Evolutionary conservation across 495 filamentous ascomycete genomes (phyloP).

Genomic region (Aspergillus steynii): DNA sequence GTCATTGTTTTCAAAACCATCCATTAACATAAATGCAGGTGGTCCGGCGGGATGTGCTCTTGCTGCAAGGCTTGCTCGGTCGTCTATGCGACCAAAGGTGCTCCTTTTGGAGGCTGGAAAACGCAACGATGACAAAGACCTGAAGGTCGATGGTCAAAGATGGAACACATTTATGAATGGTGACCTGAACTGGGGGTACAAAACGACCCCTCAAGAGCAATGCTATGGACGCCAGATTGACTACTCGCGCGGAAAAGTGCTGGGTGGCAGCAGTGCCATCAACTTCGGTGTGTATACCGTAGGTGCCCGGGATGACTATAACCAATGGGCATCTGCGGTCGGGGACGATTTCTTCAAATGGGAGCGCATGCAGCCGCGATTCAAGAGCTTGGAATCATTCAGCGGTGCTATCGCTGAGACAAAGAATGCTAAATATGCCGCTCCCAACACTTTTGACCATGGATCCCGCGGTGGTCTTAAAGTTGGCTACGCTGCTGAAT

Average conservation of each 20-base stretch:
- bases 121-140: constrained; percentile 44
- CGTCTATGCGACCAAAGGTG: constrained; percentile 44
- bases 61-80: constrained; percentile 48
- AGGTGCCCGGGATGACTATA: constrained; percentile 61
- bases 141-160: constrained; percentile 53
- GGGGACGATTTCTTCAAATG: constrained; percentile 51
- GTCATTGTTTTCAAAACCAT: not conserved
- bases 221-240: constrained; percentile 52
- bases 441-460: constrained; percentile 41
- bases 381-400: constrained; percentile 56
- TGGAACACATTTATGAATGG: constrained; percentile 49
- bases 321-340: constrained; percentile 49
- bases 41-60: constrained; percentile 57
- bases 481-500: constrained; percentile 47
- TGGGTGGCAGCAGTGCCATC: constrained; percentile 62
- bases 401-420: constrained; percentile 37
- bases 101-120: constrained; percentile 61
- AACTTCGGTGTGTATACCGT: constrained; percentile 63
- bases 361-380: constrained; percentile 45
- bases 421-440: constrained; percentile 37
- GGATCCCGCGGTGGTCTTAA: constrained; percentile 48
- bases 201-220: constrained; percentile 55
- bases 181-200: constrained; percentile 60
- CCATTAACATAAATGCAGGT: constrained; percentile 30
- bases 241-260: constrained; percentile 57